These are phyloP conservation scores for Aspergillus sclerotioniger DNA, from an alignment of 495 filamentous ascomycete species.

Conservation along the genomic window DNA sequence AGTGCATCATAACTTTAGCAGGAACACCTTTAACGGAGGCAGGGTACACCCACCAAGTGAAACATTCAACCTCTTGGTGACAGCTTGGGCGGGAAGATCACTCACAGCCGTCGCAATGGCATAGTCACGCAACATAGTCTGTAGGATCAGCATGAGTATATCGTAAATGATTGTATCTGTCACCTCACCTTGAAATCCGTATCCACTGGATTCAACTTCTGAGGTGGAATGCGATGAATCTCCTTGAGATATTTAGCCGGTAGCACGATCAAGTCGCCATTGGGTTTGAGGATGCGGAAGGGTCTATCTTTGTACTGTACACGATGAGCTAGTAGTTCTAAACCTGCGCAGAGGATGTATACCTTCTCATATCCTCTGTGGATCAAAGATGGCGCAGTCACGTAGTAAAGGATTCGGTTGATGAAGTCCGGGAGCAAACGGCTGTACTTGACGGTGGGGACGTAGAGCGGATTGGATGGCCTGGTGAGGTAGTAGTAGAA, in stretches of 20 bases:
- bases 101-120: constrained; percentile 31
- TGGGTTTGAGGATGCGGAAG: constrained; percentile 32
- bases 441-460: constrained; percentile 28
- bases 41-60: constrained; percentile 19
- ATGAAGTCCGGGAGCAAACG: constrained; percentile 24
- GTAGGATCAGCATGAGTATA: background rate
- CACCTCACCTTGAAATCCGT: constrained; percentile 28
- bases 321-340: background rate
- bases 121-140: constrained; percentile 34
- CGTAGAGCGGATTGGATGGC: background rate
- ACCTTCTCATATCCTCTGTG: constrained; percentile 30
- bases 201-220: constrained; percentile 27
- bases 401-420: constrained; percentile 31
- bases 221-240: constrained; percentile 20
- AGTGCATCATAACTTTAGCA: background rate
- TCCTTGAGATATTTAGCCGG: constrained; percentile 31
- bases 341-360: background rate
- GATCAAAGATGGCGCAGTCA: constrained; percentile 23
- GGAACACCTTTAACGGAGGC: background rate
- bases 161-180: background rate
- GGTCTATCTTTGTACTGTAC: constrained; percentile 28
- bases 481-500: constrained; percentile 2
- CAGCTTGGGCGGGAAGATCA: constrained; percentile 23
- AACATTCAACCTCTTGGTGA: constrained; percentile 27
- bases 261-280: constrained; percentile 35